A percentile compares a stretch with the other conserved stretches of the same genome.
These are phyloP conservation scores for Schizophyllum amplum DNA, from an alignment of 1,284 basidiomycete genomes.

Conservation along the genomic window DNA sequence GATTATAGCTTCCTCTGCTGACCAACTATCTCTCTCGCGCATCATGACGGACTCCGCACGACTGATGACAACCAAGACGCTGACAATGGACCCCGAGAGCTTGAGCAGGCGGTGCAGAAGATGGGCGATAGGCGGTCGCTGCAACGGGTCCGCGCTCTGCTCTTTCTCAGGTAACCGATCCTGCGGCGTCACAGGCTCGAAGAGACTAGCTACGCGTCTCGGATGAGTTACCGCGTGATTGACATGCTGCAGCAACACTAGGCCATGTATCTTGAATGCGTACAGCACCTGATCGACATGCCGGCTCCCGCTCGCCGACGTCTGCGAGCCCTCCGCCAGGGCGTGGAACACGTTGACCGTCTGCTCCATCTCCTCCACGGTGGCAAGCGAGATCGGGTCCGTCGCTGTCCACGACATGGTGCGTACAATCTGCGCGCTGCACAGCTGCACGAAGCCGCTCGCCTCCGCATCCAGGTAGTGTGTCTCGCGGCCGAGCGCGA, in stretches of 20 bases:
- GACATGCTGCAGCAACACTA: constrained; percentile 78
- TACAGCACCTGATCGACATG: constrained; percentile 54
- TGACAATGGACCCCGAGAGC: constrained; percentile 60
- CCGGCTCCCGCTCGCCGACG: constrained; percentile 33
- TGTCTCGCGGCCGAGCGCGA: constrained; percentile 57
- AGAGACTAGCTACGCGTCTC: constrained; percentile 71
- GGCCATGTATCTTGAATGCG: constrained; percentile 56
- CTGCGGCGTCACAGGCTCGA: constrained; percentile 76
- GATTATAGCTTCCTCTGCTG: constrained; percentile 55
- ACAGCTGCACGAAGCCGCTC: constrained; percentile 80
- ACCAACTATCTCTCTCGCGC: constrained; percentile 65
- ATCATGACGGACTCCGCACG: constrained; percentile 62
- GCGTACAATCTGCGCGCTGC: constrained; percentile 62
- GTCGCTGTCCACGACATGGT: constrained; percentile 75
- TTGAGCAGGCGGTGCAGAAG: constrained; percentile 64
- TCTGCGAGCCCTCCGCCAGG: constrained; percentile 49
- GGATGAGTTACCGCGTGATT: constrained; percentile 90
- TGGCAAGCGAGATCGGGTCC: constrained; percentile 61
- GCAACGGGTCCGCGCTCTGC: constrained; percentile 45
- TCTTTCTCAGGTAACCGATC: constrained; percentile 67
- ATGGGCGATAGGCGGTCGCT: constrained; percentile 61
- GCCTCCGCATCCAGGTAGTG: constrained; percentile 85
- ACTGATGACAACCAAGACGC: constrained; percentile 65
- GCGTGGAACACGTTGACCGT: constrained; percentile 70
- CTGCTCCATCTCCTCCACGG: constrained; percentile 77